A percentile compares a stretch with the other conserved stretches of the same genome.
phyloP scores from a whole-genome alignment of 371 early-diverging fungal genomes.

The Umbelopsis sp. region DNA sequence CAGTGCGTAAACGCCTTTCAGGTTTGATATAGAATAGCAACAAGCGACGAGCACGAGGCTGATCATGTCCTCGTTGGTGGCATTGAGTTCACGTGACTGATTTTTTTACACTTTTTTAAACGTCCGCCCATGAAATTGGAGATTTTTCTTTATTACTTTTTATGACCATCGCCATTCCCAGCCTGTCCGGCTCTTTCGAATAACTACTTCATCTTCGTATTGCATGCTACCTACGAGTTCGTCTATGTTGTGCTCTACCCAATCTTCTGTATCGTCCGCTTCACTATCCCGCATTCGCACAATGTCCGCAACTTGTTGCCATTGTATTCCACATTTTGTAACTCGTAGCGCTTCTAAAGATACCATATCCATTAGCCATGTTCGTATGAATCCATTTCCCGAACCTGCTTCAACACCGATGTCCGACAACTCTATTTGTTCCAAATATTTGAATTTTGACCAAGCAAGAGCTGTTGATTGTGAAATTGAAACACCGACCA shows the following conservation, averaged over 20 bases:
- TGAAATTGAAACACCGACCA: conserved; percentile 9
- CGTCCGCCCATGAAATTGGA: no score
- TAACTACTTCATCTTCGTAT: conserved; percentile 14
- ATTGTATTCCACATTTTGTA: conserved; percentile 1
- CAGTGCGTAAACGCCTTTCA: conserved; percentile 1
- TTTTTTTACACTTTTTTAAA: background rate
- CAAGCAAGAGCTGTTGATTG: background rate
- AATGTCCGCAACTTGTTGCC: conserved; percentile 7
- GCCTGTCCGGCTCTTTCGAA: background rate
- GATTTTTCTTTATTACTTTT: background rate
- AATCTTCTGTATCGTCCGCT: background rate
- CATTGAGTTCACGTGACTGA: conserved; percentile 2
- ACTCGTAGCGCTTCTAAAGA: conserved; percentile 1
- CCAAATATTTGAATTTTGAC: conserved; percentile 1
- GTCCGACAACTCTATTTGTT: conserved; percentile 6
- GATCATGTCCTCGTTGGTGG: background rate
- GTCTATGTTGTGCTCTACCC: background rate
- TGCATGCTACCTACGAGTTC: conserved; percentile 5
- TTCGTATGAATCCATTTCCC: background rate
- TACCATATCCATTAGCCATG: background rate
- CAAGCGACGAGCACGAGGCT: conserved; percentile 14
- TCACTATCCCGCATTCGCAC: conserved; percentile 4
- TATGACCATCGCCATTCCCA: conserved; percentile 17
- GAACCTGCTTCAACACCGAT: background rate
- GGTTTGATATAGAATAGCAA: background rate